Evolutionary conservation across 2,329 filamentous ascomycete genomes (phyloP).

Genomic region (Fusarium albidum): DNA sequence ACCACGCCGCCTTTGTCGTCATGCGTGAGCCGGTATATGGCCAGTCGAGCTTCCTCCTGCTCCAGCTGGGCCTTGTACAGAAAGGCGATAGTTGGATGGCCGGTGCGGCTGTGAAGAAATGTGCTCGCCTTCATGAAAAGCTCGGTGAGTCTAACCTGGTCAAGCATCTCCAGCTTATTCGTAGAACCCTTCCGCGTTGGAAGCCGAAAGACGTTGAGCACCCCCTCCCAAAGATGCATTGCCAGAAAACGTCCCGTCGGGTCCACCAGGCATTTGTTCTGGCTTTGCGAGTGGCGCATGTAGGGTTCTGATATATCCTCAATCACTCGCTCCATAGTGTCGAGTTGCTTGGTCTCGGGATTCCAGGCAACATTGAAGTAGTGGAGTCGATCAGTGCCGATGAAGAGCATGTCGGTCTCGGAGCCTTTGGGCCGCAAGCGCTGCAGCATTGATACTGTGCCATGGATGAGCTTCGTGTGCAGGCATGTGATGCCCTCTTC

Average conservation of each 20-base stretch:
- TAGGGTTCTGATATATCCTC: constrained; percentile 65
- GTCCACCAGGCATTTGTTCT: constrained; percentile 85
- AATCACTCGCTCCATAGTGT: constrained; percentile 60
- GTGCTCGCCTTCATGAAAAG: constrained; percentile 66
- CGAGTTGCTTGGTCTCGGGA: constrained; percentile 57
- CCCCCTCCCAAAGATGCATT: constrained; percentile 68
- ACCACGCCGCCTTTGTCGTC: constrained; percentile 65
- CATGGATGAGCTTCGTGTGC: constrained; percentile 78
- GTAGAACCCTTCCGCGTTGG: constrained; percentile 54
- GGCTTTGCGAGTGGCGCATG: constrained; percentile 81
- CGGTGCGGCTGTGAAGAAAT: constrained; percentile 66
- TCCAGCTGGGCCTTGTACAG: constrained; percentile 64
- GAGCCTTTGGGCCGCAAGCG: constrained; percentile 79
- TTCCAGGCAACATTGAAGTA: constrained; percentile 95
- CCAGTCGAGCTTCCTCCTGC: constrained; percentile 61
- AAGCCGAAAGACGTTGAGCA: constrained; percentile 63
- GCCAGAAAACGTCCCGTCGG: constrained; percentile 72
- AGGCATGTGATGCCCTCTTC: constrained; percentile 71
- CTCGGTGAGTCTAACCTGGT: constrained; percentile 65
- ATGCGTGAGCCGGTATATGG: constrained; percentile 65
- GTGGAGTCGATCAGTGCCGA: constrained; percentile 88
- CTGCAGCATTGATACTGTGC: constrained; percentile 85
- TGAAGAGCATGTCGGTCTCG: constrained; percentile 83
- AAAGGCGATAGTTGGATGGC: constrained; percentile 65
- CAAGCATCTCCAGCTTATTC: constrained; percentile 57